Percentiles rank a stretch among this genome's conserved stretches.
phyloP scores from a whole-genome alignment of 1,284 basidiomycete genomes.

The Mycena sp. region DNA sequence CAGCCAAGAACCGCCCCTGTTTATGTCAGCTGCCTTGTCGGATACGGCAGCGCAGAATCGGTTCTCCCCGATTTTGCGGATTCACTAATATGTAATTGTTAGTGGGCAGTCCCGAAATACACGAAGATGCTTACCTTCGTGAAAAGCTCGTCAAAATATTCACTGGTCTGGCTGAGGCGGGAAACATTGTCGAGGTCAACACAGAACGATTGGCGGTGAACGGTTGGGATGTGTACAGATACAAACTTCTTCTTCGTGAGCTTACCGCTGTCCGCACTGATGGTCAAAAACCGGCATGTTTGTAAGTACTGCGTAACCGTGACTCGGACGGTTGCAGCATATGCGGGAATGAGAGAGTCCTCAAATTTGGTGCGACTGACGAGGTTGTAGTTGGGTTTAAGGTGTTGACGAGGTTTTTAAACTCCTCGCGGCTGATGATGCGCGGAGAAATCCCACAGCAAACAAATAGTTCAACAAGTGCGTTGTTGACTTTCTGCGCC shows the following conservation, averaged over 20 bases:
- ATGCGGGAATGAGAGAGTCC: constrained; percentile 28
- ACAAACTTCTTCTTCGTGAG: constrained; percentile 28
- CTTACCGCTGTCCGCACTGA: constrained; percentile 35
- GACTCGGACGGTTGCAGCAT: constrained; percentile 24
- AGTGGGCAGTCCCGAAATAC: background rate
- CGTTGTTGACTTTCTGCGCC: too few species aligned
- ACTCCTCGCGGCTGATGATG: constrained; percentile 15
- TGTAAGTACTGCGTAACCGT: constrained; percentile 23
- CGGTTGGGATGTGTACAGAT: constrained; percentile 29
- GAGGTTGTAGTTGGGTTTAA: constrained; percentile 19
- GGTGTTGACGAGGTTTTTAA: constrained; percentile 12
- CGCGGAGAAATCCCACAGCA: background rate
- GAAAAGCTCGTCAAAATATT: constrained; percentile 13
- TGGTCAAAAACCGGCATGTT: constrained; percentile 21
- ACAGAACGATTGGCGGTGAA: constrained; percentile 24
- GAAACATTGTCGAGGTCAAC: constrained; percentile 29
- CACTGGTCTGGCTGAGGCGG: constrained; percentile 25
- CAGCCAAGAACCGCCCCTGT: constrained; percentile 16
- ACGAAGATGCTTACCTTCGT: background rate
- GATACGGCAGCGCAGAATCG: constrained; percentile 13
- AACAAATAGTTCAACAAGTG: background rate
- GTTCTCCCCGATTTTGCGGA: constrained; percentile 9
- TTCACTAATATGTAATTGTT: constrained; percentile 10
- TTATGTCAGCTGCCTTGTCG: background rate
- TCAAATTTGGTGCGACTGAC: constrained; percentile 12